Evolutionary conservation across 2,329 filamentous ascomycete species (phyloP), one percentile per base, ranked within the genome.

Genomic region (Diaporthe citriasiana): DNA sequence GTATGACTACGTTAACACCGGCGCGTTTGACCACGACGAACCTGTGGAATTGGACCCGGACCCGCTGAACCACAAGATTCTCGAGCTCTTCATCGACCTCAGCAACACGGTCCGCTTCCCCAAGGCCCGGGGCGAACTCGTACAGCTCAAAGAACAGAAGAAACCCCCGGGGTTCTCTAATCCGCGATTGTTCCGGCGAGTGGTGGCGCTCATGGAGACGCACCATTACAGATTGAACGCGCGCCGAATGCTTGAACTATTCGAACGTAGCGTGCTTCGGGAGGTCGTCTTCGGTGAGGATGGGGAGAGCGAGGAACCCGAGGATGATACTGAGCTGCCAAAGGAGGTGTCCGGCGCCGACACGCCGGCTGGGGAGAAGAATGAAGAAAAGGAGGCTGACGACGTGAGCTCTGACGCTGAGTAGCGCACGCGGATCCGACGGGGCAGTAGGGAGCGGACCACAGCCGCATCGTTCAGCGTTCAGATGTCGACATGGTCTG

Each of bases 101-200:
- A 95, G 95, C 73, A 98, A 98, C 80, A 97, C 96, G 74, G 95
- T 99, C 22, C 88, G 98, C 66, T 95, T 95, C 80, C 97, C 97
- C 82, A 93, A 93, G 81, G 94, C 95, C 8, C 92, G 96, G 69
- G 91, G 89, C 27, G 95, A 98, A 82, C 88, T 99, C 72, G 91
- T 90, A 79, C 88, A 95, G 87, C 89, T 98, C 76, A 95, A 94
- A 85, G 86, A 90, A 70, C 93, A 92, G 79, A 93, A 93, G 77
- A 91, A 94, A 78, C 91, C 92, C 0, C 87, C 91, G 0, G 92
- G 92, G 0, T 98, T 99, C 81, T 89, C 89, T 50, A 93, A 93
- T 79, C 90, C 93, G 7, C 87, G 88, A 7, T 89, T 99, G 55
- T 98, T 98, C 85, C 92, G 92, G 77, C 94, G 95, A 80, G 92